These are phyloP conservation scores for Jaapia argillacea DNA, from an alignment of 768 basidiomycete species.

Conservation along the genomic window DNA sequence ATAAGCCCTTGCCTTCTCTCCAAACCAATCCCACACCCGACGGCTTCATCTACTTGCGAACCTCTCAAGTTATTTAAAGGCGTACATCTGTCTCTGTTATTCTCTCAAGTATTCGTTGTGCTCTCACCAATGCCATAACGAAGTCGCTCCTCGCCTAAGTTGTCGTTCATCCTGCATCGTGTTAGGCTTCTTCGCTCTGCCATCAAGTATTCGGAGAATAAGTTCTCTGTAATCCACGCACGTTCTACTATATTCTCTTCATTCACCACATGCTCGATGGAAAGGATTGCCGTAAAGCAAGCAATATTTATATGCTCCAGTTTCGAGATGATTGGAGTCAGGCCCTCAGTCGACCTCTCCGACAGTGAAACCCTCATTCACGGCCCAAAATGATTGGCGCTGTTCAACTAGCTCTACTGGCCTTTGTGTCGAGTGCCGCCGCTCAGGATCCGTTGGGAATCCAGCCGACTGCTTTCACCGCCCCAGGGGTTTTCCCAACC, in stretches of 20 bases:
- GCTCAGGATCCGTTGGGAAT: constrained; percentile 6
- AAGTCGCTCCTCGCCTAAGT: too few relatives aligned
- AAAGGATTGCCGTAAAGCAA: neutral
- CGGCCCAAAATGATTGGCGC: neutral
- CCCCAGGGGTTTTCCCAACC: constrained; percentile 55
- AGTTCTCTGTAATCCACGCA: neutral
- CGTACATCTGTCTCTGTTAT: too few relatives aligned
- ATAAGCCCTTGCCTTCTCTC: too few relatives aligned
- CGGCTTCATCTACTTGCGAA: too few relatives aligned
- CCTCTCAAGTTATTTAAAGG: too few relatives aligned
- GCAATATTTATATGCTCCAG: neutral
- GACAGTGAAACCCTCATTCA: neutral
- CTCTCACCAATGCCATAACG: too few relatives aligned
- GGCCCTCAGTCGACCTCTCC: neutral
- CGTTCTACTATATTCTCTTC: neutral
- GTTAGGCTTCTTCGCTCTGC: too few relatives aligned
- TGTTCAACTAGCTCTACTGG: neutral
- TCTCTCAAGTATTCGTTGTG: too few relatives aligned
- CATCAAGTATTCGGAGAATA: too few relatives aligned
- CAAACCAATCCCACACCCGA: too few relatives aligned
- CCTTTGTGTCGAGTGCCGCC: constrained; percentile 2
- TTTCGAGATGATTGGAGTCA: neutral
- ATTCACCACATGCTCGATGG: neutral
- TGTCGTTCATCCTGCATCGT: too few relatives aligned
- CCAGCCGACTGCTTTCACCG: constrained; percentile 42